Base-by-base conservation (phyloP, 2,329 filamentous ascomycete species). In the Ceratocystis destructans region DNA sequence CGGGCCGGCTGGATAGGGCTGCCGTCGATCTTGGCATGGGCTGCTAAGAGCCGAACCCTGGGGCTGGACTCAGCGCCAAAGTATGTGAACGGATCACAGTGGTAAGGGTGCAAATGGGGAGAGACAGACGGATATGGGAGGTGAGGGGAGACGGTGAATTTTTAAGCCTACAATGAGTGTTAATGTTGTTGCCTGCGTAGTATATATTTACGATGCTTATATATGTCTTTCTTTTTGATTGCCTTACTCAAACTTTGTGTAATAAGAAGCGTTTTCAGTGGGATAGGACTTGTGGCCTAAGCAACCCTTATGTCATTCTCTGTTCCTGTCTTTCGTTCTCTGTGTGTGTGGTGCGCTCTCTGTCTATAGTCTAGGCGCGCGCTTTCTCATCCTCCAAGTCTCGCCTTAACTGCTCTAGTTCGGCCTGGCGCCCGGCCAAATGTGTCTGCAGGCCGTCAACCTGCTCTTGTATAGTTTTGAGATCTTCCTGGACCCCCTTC, bases 381-480 rank as follows among this genome's bases (percentile, higher is more conserved):
- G 78, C 78, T 79, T 89, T 94, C 82, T 93, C 92, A 25, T 90
- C 87, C 72, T 96, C 91, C 76, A 97, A 88, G 77, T 96, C 86
- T 73, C 84, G 80, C 76, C 85, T 83, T 73, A 97, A 74, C 74
- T 90, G 87, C 61, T 88, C 85, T 72, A 99, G 78, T 37, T 87
- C 83, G 70, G 87, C 83, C 76, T 93, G 84, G 69, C 94, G 82
- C 70, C 86, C 85, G 72, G 84, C 82, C 72, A 96, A 77, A 79
- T 99, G 94, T 69, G 80, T 78, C 78, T 96, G 91, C 70, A 99
- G 75, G 0, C 92, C 91, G 70, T 96, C 91, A 1, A 99, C 87
- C 79, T 99, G 93, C 77, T 97, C 93, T 72, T 84, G 87, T n/a
- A 99, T 90, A 59, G 89, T 89, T 72, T 88, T 83, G 73, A 99